Evolutionary conservation across 345 rosid genomes (phyloP).

Genomic region (Citrus cavaleriei): DNA sequence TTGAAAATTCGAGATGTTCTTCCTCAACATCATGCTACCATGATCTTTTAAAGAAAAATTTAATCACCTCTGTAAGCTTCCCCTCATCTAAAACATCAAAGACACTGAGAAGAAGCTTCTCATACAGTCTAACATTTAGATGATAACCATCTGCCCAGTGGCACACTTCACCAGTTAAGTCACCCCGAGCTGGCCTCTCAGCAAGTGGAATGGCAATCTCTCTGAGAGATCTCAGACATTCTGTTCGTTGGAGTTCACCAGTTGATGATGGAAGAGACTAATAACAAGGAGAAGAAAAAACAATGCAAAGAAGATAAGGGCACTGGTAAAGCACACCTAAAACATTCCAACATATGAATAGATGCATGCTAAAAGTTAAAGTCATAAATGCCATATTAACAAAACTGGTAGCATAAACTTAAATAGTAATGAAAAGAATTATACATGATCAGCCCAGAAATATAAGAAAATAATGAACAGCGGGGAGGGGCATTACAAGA

Average conservation of each 20-base stretch:
- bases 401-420: neutral
- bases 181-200: constrained; percentile 96
- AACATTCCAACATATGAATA: neutral
- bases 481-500: neutral
- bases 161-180: constrained; percentile 97
- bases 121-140: constrained; percentile 83
- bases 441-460: neutral
- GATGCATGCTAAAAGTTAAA: neutral
- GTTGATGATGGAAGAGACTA: constrained; percentile 79
- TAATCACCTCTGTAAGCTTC: constrained; percentile 85
- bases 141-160: constrained; percentile 99
- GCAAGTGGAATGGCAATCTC: constrained; percentile 90
- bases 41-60: constrained; percentile 1
- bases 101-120: constrained; percentile 87
- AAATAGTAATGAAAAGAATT: neutral
- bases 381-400: neutral
- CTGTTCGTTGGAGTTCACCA: constrained; percentile 91
- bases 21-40: constrained; percentile 5
- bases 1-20: neutral
- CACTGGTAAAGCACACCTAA: neutral
- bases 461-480: neutral
- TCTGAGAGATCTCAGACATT: constrained; percentile 83
- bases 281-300: constrained; percentile 6
- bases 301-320: constrained; percentile 1
- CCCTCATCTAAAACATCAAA: constrained; percentile 94